Percentiles rank a stretch among this genome's conserved stretches.
phyloP scores from a whole-genome alignment of 306 rosid species.

The Luffa acutangula region DNA sequence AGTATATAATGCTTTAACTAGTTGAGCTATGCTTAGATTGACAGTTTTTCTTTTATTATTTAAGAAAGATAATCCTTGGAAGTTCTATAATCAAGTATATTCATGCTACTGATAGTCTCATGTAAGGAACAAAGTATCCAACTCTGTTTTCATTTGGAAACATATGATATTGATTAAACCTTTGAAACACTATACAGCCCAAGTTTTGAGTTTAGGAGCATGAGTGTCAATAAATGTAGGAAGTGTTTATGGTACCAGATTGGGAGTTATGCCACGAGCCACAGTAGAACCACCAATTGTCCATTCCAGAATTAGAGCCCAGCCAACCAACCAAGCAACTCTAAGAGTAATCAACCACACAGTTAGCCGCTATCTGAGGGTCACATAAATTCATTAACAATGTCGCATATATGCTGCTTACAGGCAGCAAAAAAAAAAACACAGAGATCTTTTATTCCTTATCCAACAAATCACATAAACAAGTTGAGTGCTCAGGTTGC shows the following conservation, averaged over 20 bases:
- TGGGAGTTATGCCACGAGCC: slow-evolving; percentile 89
- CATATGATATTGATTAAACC: not conserved
- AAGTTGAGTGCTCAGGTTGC: too few species aligned
- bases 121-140: not conserved
- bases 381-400: not conserved
- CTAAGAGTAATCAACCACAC: slow-evolving; percentile 26
- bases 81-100: not conserved
- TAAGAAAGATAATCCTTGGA: not conserved
- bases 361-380: not conserved
- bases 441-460: not conserved
- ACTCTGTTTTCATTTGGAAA: not conserved
- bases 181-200: not conserved
- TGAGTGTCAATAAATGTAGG: slow-evolving; percentile 2
- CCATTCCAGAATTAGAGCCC: slow-evolving; percentile 84
- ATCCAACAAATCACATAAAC: not conserved
- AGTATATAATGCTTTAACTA: too few species aligned
- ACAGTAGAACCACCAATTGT: slow-evolving; percentile 84
- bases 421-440: not conserved
- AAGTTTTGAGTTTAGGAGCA: not conserved
- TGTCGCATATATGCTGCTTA: not conserved
- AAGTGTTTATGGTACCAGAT: slow-evolving; percentile 45
- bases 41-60: not conserved
- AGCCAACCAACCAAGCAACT: slow-evolving; percentile 92
- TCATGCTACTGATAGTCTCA: not conserved
- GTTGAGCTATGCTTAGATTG: too few species aligned